phyloP scores from a whole-genome alignment of 1,284 basidiomycete genomes.

The Phlebopus sp. region DNA sequence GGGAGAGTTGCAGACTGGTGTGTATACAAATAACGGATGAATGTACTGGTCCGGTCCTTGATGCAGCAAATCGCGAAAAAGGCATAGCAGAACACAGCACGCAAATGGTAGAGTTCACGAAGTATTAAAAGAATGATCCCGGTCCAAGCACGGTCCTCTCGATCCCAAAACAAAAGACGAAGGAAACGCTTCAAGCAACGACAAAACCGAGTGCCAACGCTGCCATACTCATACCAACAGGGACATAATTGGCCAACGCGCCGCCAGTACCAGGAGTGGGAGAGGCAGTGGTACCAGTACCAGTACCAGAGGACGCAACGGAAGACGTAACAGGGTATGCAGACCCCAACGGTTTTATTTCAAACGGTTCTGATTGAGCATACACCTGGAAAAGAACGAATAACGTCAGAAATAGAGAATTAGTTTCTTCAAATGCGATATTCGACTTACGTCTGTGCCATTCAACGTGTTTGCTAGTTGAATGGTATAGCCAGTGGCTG shows the following conservation, averaged over 20 bases:
- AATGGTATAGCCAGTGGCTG: slow-evolving; percentile 54
- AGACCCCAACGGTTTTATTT: slow-evolving; percentile 63
- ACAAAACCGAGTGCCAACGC: slow-evolving; percentile 33
- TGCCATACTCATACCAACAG: slow-evolving; percentile 31
- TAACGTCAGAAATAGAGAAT: not conserved
- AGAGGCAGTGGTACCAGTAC: slow-evolving; percentile 18
- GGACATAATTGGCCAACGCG: slow-evolving; percentile 26
- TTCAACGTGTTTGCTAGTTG: slow-evolving; percentile 58
- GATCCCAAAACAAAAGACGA: not conserved
- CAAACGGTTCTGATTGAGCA: slow-evolving; percentile 58
- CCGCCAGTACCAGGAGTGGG: slow-evolving; percentile 28
- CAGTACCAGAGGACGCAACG: slow-evolving; percentile 29
- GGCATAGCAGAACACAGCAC: no score
- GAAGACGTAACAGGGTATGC: slow-evolving; percentile 51
- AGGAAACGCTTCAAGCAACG: slow-evolving; percentile 20
- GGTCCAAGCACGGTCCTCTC: not conserved
- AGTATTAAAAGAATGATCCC: not conserved
- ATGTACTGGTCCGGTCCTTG: no score
- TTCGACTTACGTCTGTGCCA: slow-evolving; percentile 46
- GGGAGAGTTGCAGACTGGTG: no score
- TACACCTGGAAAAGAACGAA: slow-evolving; percentile 47
- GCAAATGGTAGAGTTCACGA: not conserved
- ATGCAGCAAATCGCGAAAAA: not conserved
- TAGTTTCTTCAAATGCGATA: slow-evolving; percentile 1
- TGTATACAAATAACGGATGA: no score